Evolutionary conservation across 768 basidiomycete genomes (phyloP), one percentile per base, ranked within the genome.

Genomic region (Obba rivulosa): DNA sequence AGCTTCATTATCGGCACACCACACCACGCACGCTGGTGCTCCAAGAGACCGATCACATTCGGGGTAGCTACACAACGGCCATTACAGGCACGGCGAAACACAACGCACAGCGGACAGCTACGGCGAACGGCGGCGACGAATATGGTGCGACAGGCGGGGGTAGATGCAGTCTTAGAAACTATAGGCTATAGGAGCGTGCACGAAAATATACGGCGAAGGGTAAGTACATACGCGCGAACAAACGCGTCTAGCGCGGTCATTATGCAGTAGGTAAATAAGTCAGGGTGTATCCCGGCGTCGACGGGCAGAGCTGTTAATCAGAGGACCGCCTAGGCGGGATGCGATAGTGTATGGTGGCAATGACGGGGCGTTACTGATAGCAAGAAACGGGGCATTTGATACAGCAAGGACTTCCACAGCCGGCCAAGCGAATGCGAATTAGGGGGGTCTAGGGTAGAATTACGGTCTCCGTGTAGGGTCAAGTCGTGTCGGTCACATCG

Each of bases 401-500:
- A 28, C 28, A 45, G 23, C 34, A 36, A 43, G 28, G 28, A 31
- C 28, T 31, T 31, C 28, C 34, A 50, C 49, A 50, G 17, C 25
- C 34, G 17, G 35, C 16, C 41, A 24, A 20, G 41, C 16, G 18
- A 45, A 51, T 35, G 46, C 22, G 34, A 23, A 45, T 16, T 20
- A 37, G 43, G 22, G 48, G 51, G 28, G 46, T 46, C 23, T 39
- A 49, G 44, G 18, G 47, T 48, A 55, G 49, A 52, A 49, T 51
- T 54, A 50, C 38, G 34, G 23, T 46, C 36, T 34, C 50, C 16
- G 22, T 31, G 28, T 36, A 41, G 17, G 35, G 35, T 40, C 34
- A 13, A 13, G 43, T 43, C 28, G 21, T 16, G 41, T 23, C 3
- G 11, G 45, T 59, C 54, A 59, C 58, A 59, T 55, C 24, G 43